Percentiles rank a stretch among this genome's conserved stretches.
Evolutionary conservation across 2,329 filamentous ascomycete species (phyloP).

Genomic region (Alternaria triticimaculans): DNA sequence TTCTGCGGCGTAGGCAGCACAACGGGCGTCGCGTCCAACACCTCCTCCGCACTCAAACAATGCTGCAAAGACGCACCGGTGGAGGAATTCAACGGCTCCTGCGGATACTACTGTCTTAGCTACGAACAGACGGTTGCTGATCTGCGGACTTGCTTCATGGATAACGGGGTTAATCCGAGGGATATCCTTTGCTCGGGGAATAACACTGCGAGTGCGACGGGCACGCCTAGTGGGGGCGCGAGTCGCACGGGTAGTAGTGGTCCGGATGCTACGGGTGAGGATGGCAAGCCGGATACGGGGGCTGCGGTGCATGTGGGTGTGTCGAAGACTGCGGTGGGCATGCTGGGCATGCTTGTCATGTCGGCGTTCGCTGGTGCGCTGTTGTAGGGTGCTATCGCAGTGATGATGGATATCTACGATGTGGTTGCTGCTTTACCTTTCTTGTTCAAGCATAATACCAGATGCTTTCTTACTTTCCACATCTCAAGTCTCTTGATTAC

Average conservation of each 20-base stretch:
- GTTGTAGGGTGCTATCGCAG: constrained; percentile 18
- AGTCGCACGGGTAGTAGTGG: constrained; percentile 5
- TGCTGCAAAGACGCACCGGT: constrained; percentile 45
- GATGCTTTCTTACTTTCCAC: background rate
- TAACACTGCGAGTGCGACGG: constrained; percentile 36
- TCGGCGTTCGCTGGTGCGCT: constrained; percentile 37
- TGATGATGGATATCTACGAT: background rate
- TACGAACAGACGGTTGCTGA: constrained; percentile 35
- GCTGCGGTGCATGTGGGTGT: constrained; percentile 24
- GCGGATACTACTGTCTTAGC: constrained; percentile 41
- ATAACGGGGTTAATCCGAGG: constrained; percentile 27
- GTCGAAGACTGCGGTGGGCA: constrained; percentile 38
- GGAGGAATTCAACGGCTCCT: constrained; percentile 36
- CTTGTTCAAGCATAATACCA: background rate
- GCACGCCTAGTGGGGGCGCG: constrained; percentile 21
- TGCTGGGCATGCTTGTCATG: constrained; percentile 36
- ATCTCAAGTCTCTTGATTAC: background rate
- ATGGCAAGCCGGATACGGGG: constrained; percentile 10
- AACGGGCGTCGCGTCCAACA: constrained; percentile 32
- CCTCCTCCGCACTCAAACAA: constrained; percentile 27
- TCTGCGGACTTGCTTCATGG: constrained; percentile 37
- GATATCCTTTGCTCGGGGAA: constrained; percentile 37
- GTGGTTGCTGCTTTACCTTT: background rate
- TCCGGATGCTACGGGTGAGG: constrained; percentile 7
- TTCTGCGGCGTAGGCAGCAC: constrained; percentile 39